Evolutionary conservation across 1,139 yeast genomes (phyloP).

Genomic region (Lodderomyces oxycetoniae): DNA sequence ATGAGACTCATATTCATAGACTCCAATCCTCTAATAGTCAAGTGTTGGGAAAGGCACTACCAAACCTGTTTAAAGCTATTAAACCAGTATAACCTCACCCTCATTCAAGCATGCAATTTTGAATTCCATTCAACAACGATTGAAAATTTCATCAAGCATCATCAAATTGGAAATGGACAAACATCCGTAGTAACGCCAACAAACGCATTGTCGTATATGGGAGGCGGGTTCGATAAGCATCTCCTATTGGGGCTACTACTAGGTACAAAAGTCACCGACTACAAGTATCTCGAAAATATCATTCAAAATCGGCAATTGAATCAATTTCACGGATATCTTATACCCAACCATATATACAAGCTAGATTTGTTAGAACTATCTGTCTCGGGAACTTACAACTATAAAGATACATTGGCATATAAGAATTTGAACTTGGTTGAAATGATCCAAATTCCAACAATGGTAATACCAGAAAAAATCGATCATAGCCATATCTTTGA

Average conservation of each 20-base stretch:
- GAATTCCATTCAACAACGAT: conserved; percentile 8
- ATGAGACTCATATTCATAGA: conserved; percentile 13
- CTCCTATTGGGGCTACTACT: conserved; percentile 17
- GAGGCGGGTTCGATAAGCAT: conserved; percentile 26
- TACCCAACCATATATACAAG: conserved; percentile 17
- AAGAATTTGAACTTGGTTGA: conserved; percentile 12
- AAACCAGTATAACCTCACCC: conserved; percentile 6
- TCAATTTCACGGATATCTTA: conserved; percentile 19
- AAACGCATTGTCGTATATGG: conserved; percentile 25
- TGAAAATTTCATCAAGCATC: conserved; percentile 8
- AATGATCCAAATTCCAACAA: conserved; percentile 14
- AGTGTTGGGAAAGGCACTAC: conserved; percentile 13
- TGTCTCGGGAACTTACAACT: conserved; percentile 7
- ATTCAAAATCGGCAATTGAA: conserved; percentile 16
- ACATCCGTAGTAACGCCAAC: conserved; percentile 21
- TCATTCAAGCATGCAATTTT: not conserved
- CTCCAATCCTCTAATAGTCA: conserved; percentile 12
- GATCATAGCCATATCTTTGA: conserved; percentile 14
- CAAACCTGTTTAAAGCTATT: conserved; percentile 5
- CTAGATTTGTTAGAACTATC: conserved; percentile 10
- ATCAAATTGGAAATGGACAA: conserved; percentile 4
- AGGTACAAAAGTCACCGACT: conserved; percentile 8
- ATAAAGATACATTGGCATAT: conserved; percentile 9
- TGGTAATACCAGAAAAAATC: conserved; percentile 16
- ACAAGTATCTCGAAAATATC: conserved; percentile 14